Evolutionary conservation across 345 rosid species (phyloP).

Genomic region (Kernera saxatilis): DNA sequence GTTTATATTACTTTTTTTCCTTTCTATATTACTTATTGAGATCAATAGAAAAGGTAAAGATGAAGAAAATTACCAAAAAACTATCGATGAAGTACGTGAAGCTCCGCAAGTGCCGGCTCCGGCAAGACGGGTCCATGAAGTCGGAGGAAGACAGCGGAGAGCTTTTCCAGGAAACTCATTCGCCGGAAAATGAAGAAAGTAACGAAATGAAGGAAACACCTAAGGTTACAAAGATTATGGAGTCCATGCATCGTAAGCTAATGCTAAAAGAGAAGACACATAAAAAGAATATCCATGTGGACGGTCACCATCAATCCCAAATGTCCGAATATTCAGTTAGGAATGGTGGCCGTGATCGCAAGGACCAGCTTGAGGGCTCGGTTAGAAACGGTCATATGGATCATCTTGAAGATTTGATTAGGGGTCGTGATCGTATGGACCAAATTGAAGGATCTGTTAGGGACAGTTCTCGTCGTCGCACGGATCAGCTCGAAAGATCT

Average conservation of each 20-base stretch:
- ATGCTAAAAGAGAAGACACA: constrained; percentile 17
- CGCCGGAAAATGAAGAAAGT: not conserved
- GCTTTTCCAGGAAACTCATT: not conserved
- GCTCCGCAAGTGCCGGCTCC: constrained; percentile 18
- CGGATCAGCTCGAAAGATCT: constrained; percentile 2
- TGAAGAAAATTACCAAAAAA: constrained; percentile 32
- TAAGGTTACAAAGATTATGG: constrained; percentile 22
- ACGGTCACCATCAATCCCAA: not conserved
- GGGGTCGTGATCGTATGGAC: constrained; percentile 11
- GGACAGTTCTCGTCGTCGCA: not conserved
- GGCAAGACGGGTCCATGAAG: constrained; percentile 21
- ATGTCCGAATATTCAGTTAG: constrained; percentile 11
- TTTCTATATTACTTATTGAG: not conserved
- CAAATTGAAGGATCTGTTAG: not conserved
- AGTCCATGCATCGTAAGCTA: constrained; percentile 30
- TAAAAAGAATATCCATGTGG: not conserved
- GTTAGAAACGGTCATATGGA: constrained; percentile 20
- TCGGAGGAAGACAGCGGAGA: constrained; percentile 14
- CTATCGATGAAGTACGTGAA: constrained; percentile 26
- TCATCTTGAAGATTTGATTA: constrained; percentile 27
- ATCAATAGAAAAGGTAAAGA: constrained; percentile 1
- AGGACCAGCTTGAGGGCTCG: constrained; percentile 6
- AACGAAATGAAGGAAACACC: constrained; percentile 15
- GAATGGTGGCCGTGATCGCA: not conserved
- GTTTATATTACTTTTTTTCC: too few species aligned